Evolutionary conservation across 305 asterid species (phyloP).

Genomic region (Stenogyne calaminthoides): DNA sequence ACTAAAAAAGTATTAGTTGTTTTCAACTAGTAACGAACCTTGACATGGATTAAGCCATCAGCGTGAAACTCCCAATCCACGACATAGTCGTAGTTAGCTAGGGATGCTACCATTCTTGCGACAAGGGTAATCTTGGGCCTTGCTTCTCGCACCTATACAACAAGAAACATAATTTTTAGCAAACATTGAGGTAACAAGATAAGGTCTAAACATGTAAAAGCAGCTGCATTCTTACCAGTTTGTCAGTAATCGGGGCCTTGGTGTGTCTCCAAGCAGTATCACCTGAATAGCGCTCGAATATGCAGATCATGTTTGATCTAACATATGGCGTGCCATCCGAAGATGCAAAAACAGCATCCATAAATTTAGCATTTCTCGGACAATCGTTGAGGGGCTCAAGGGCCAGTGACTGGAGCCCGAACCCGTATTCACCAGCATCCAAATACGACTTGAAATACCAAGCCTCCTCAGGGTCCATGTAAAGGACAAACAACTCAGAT

Average conservation of each 20-base stretch:
- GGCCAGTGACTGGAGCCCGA: conserved; percentile 58
- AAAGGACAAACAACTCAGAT: conserved; percentile 74
- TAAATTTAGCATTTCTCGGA: conserved; percentile 56
- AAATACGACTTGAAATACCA: conserved; percentile 78
- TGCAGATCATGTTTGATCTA: conserved; percentile 57
- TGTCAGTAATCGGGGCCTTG: conserved; percentile 44
- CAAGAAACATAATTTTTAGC: neutral
- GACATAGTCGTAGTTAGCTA: conserved; percentile 71
- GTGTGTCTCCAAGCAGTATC: conserved; percentile 79
- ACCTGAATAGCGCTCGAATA: conserved; percentile 69
- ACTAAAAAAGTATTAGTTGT: too few species aligned
- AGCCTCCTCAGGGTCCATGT: conserved; percentile 73
- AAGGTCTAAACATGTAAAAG: neutral
- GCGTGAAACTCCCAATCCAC: conserved; percentile 84
- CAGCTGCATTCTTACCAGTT: conserved; percentile 32
- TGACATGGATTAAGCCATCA: conserved; percentile 65
- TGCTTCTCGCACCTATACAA: conserved; percentile 59
- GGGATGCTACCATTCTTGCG: conserved; percentile 62
- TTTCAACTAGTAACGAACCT: conserved; percentile 38
- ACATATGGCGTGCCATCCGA: conserved; percentile 66
- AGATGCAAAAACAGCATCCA: conserved; percentile 70
- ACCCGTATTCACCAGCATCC: conserved; percentile 83
- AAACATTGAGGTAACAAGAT: neutral
- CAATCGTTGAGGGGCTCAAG: conserved; percentile 81
- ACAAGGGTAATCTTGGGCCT: conserved; percentile 68